phyloP scores from a whole-genome alignment of 2,329 filamentous ascomycete species.

The Verticillium tricorpus region DNA sequence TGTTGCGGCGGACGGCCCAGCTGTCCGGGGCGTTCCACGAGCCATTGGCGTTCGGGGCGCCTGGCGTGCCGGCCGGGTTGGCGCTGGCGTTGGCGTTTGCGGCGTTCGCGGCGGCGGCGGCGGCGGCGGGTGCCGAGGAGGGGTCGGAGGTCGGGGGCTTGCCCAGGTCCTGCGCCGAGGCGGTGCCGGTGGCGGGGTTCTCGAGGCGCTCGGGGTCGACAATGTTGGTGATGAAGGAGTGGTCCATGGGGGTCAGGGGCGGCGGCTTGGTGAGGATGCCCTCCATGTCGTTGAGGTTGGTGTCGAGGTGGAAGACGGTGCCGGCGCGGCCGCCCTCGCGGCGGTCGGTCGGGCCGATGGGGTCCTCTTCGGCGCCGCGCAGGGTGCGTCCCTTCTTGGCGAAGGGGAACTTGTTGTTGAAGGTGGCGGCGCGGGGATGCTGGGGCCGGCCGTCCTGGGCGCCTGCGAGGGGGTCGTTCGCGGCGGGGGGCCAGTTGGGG shows the following conservation, averaged over 20 bases:
- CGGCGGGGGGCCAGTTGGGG: slow-evolving; percentile 20
- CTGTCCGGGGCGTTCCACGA: slow-evolving; percentile 94
- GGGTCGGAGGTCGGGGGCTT: slow-evolving; percentile 17
- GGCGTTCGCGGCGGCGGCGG: slow-evolving; percentile 10
- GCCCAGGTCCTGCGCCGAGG: slow-evolving; percentile 9
- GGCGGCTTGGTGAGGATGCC: slow-evolving; percentile 74
- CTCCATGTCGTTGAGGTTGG: slow-evolving; percentile 84
- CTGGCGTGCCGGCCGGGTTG: slow-evolving; percentile 6
- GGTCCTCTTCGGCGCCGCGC: slow-evolving; percentile 50
- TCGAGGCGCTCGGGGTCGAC: slow-evolving; percentile 38
- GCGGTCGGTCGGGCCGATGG: slow-evolving; percentile 56
- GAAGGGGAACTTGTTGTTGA: slow-evolving; percentile 61
- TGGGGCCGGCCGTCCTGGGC: slow-evolving; percentile 6
- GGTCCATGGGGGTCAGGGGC: slow-evolving; percentile 67
- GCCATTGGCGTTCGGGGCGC: slow-evolving; percentile 32
- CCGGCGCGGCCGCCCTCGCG: slow-evolving; percentile 38
- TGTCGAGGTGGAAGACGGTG: slow-evolving; percentile 74
- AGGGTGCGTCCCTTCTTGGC: slow-evolving; percentile 48
- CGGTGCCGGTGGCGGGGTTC: slow-evolving; percentile 13
- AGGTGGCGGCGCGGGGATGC: slow-evolving; percentile 35
- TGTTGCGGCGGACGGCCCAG: slow-evolving; percentile 80
- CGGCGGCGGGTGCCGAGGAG: slow-evolving; percentile 16
- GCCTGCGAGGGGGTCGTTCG: slow-evolving; percentile 14
- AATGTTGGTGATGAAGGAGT: slow-evolving; percentile 38
- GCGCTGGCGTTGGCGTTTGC: slow-evolving; percentile 11